Evolutionary conservation across 2,329 filamentous ascomycete genomes (phyloP).

Genomic region (Chalaropsis ovoidea): DNA sequence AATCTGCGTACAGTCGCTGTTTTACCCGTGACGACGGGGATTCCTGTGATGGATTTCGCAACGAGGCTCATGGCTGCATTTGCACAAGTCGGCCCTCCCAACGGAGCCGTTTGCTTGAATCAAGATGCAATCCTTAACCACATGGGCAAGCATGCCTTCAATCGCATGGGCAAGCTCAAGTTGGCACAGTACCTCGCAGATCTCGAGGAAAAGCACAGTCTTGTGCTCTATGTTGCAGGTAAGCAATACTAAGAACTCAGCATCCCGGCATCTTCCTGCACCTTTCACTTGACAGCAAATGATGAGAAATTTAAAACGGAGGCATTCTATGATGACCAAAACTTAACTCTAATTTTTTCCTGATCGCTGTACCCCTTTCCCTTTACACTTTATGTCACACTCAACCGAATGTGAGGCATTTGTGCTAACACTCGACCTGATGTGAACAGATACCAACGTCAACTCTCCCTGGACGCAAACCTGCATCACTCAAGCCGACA

Average conservation of each 20-base stretch:
- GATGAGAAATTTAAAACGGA: slow-evolving; percentile 45
- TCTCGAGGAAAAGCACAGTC: slow-evolving; percentile 89
- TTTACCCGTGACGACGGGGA: slow-evolving; percentile 78
- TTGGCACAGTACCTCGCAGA: slow-evolving; percentile 93
- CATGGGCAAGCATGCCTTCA: slow-evolving; percentile 90
- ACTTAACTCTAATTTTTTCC: slow-evolving; percentile 58
- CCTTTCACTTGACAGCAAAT: slow-evolving; percentile 31
- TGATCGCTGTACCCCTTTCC: slow-evolving; percentile 35
- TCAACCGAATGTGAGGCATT: slow-evolving; percentile 29
- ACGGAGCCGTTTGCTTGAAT: slow-evolving; percentile 84
- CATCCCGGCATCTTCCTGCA: slow-evolving; percentile 16
- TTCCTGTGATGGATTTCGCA: slow-evolving; percentile 93
- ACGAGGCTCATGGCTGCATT: slow-evolving; percentile 78
- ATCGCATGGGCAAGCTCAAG: slow-evolving; percentile 92
- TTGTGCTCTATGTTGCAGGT: slow-evolving; percentile 88
- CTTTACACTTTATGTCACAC: slow-evolving; percentile 18
- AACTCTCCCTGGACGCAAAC: slow-evolving; percentile 98
- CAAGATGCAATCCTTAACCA: slow-evolving; percentile 92
- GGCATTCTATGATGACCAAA: slow-evolving; percentile 45
- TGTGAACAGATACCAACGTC: slow-evolving; percentile 68
- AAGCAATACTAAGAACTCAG: slow-evolving; percentile 31
- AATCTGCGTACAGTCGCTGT: slow-evolving; percentile 91
- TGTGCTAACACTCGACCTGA: slow-evolving; percentile 13
- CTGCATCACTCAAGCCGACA: slow-evolving; percentile 93
- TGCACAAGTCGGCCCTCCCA: slow-evolving; percentile 76